phyloP scores from a whole-genome alignment of 23 red algal species.

The Chondrus crispus region DNA sequence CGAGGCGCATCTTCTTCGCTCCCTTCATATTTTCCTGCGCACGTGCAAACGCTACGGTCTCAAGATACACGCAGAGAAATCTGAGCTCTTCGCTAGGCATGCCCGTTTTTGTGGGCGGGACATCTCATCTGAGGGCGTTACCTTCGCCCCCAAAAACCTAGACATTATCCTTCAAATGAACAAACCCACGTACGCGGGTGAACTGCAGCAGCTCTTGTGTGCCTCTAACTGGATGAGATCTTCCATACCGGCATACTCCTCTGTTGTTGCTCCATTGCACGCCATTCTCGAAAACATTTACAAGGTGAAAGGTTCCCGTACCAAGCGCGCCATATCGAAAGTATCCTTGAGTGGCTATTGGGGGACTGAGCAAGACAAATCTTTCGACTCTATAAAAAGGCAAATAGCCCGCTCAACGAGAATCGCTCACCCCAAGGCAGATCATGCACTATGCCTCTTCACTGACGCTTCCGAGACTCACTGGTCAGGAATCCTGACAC shows the following conservation, averaged over 20 bases:
- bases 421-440: background rate
- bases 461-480: background rate
- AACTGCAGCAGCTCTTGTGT: background rate
- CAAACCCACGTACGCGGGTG: background rate
- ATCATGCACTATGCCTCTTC: background rate
- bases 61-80: background rate
- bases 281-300: background rate
- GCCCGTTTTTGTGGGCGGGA: background rate
- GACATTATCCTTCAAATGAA: background rate
- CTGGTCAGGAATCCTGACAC: background rate
- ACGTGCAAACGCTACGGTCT: background rate
- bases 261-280: background rate
- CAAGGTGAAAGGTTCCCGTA: background rate
- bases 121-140: background rate
- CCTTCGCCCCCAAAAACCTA: background rate
- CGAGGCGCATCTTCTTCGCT: background rate
- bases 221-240: background rate
- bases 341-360: background rate
- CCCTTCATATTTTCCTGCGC: background rate
- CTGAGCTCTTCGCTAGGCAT: background rate
- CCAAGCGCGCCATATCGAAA: background rate
- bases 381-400: slow-evolving; percentile 3
- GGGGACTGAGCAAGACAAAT: slow-evolving; percentile 5
- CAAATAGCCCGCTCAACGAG: slow-evolving; percentile 10
- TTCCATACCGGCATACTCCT: background rate